These are phyloP conservation scores for Aquilaria sinensis DNA, from an alignment of 345 rosid species.

Conservation along the genomic window DNA sequence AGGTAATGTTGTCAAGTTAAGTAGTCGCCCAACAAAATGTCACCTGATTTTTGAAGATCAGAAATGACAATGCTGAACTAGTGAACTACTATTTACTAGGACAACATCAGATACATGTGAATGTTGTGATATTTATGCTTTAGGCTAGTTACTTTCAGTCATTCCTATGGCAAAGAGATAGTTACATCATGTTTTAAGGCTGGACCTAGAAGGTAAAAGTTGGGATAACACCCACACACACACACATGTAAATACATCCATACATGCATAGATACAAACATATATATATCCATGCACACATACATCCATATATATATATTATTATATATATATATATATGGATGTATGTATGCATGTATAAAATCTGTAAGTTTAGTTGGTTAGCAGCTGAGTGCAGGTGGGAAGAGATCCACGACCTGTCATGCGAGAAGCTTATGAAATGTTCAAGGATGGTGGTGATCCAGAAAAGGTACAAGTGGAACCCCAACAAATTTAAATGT, in stretches of 20 bases:
- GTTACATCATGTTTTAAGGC: neutral
- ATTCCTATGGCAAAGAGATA: neutral
- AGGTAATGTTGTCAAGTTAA: slow-evolving; percentile 26
- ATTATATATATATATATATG: too few species aligned
- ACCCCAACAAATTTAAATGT: neutral
- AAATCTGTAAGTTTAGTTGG: neutral
- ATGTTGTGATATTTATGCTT: too few species aligned
- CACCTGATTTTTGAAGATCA: neutral
- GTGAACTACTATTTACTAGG: neutral
- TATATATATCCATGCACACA: too few species aligned
- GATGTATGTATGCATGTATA: neutral
- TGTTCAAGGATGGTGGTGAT: slow-evolving; percentile 80
- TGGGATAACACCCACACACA: too few species aligned
- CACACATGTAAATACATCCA: too few species aligned
- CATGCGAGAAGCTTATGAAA: slow-evolving; percentile 71
- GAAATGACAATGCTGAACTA: neutral
- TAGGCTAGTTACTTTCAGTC: neutral
- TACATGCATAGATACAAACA: too few species aligned
- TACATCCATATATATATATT: too few species aligned
- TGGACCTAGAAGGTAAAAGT: neutral
- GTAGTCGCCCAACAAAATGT: neutral
- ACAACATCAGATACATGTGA: neutral
- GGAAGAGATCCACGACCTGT: slow-evolving; percentile 83
- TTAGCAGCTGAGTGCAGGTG: slow-evolving; percentile 44
- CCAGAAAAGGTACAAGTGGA: slow-evolving; percentile 62